Base-by-base conservation (phyloP, 1,284 basidiomycete species). In the Tilletia setariae region DNA sequence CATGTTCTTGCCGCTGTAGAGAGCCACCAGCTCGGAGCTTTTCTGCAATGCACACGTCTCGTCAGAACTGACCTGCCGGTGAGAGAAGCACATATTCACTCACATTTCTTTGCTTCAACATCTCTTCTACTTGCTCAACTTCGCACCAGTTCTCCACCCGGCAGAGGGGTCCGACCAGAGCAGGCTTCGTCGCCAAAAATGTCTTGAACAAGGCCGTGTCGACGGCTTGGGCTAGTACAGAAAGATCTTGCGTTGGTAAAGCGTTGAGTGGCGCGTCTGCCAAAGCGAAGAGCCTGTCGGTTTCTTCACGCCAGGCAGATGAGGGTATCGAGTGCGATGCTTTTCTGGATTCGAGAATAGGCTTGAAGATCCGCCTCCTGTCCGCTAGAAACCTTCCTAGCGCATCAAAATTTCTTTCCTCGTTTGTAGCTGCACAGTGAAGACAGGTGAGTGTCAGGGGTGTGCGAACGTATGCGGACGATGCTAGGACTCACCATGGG, bases 131-230 rank as follows among this genome's bases (percentile, higher is more conserved):
- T 80, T 98, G 93, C 1, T 89, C 89, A 0, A 98, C 93, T 79
- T 98, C 93, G 83, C 94, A 98, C 93, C 94, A 98, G 83, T 98
- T 98, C 23, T 92, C 89, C 47, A 95, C 86, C 46, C 96, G 87
- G 83, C 95, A 98, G 53, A 98, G 83, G 28, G 92, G 89, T 0
- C 92, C 93, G 3, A 98, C 85, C 69, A 98, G 84, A 9, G 87
- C 88, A 0, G 95, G 94, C 67, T 91, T 87, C 35, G 90, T 90
- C 44, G 91, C 86, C 23, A 98, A 84, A 82, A 96, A 98, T 9
- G 90, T 90, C 84, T 96, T 96, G 85, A 98, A 94, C 72, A 98
- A 84, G 8, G 92, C 93, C 0, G 96, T 98, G 80, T 98, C 94
- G 23, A 98, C 91, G 23, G 97, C 89, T 83, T 96, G 94, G 0